Base-by-base conservation (phyloP, 805 yeast genomes). In the Candida sonorensis region DNA sequence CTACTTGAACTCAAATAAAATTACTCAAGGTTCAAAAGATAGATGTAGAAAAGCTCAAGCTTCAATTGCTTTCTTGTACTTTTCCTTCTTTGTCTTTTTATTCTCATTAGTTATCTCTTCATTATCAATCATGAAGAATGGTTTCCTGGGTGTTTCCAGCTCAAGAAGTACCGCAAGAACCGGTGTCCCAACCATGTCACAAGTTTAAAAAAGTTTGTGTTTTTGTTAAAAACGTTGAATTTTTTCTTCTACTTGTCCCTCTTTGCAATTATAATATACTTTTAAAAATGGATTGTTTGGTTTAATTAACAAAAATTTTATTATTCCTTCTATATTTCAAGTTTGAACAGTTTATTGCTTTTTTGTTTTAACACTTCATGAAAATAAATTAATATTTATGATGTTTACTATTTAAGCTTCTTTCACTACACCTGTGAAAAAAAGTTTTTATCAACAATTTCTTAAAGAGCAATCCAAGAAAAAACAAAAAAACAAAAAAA, bases 11-110 rank as follows among this genome's bases (percentile, higher is more conserved):
- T 30, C 48, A 44, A 90, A 90, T 73, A 60, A 60, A 40, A 72
- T 84, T 48, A 61, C 83, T 40, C 85, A 84, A 67, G 94, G 94
- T 46, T 69, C 79, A 26, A 52, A 66, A 15, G 83, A 76, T 53
- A 78, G 97, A 71, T 92, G 99, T 69, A 84, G 97, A 72, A 80
- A 85, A 67, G 87, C 94, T 35, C 97, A 92, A 72, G 86, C 86
- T 41, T 59, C 81, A 13, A 71, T 68, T 48, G 87, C 88, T 32
- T 83, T 84, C 77, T 71, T 82, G 54, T 92, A 76, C 81, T 79
- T 92, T 62, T 72, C 92, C 36, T 77, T 81, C 71, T 75, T 77
- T 55, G 62, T 79, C 57, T 81, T 85, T 59, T 60, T 85, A 44
- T 81, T 71, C 50, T 74, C 87, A 44, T 51, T 74, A 40, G 62